Percentiles rank a stretch among this genome's conserved stretches.
Conservation (phyloP, 768 basidiomycete species). For the Omphalotus guepiniiformis region DNA sequence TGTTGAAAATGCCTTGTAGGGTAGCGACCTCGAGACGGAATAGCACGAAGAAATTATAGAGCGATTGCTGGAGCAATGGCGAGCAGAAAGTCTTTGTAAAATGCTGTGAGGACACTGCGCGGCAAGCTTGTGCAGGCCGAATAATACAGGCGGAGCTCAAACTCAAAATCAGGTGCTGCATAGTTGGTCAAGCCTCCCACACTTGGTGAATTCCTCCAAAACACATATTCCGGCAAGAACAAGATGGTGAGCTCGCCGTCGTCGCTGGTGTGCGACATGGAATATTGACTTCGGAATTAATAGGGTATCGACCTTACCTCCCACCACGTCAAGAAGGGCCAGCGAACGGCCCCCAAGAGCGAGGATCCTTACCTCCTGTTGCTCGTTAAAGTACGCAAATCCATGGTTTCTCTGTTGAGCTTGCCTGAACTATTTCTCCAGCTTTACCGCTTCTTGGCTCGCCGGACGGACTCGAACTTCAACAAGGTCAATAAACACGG, state of each 20-base stretch:
- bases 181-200: background rate
- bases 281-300: background rate
- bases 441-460: conserved; percentile 98
- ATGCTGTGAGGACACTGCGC: too few relatives aligned
- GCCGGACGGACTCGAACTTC: conserved; percentile 92
- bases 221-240: conserved; percentile 56
- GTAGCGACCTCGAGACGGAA: too few relatives aligned
- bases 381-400: conserved; percentile 81
- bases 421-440: conserved; percentile 27
- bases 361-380: conserved; percentile 99
- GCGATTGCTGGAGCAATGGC: too few relatives aligned
- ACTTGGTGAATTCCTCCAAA: too few relatives aligned
- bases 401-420: conserved; percentile 8
- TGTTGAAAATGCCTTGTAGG: too few relatives aligned
- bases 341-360: conserved; percentile 92
- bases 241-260: conserved; percentile 76
- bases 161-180: conserved; percentile 9
- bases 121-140: too few relatives aligned
- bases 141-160: conserved; percentile 39
- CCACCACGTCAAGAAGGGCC: conserved; percentile 99
- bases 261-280: conserved; percentile 6
- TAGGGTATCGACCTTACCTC: conserved; percentile 94
- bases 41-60: too few relatives aligned
- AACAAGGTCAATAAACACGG: conserved; percentile 65
- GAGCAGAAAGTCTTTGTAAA: background rate